Evolutionary conservation across 257 asterid species (phyloP).

Genomic region (Mentha longifolia): DNA sequence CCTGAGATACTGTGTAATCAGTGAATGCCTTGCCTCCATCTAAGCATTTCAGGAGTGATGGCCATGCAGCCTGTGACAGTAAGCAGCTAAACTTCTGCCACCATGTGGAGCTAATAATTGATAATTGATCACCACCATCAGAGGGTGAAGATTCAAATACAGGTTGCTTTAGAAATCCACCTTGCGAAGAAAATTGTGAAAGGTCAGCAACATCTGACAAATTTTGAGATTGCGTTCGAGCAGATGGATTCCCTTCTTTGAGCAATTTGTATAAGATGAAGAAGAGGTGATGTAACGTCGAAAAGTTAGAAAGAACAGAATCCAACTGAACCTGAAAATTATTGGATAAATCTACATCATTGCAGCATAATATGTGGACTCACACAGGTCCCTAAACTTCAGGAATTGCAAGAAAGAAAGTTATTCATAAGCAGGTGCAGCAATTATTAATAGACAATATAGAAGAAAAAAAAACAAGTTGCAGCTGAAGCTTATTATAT

Average conservation of each 20-base stretch:
- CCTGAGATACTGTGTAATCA: slow-evolving; percentile 79
- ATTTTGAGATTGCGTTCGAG: slow-evolving; percentile 36
- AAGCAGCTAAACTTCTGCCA: slow-evolving; percentile 78
- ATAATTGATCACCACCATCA: slow-evolving; percentile 41
- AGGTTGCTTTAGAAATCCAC: slow-evolving; percentile 84
- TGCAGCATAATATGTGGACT: slow-evolving; percentile 23
- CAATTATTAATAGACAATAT: neutral
- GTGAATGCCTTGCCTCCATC: slow-evolving; percentile 79
- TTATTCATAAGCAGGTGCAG: neutral
- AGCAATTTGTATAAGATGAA: slow-evolving; percentile 84
- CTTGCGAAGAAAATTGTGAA: slow-evolving; percentile 62
- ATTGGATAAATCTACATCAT: slow-evolving; percentile 28
- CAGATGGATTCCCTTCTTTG: slow-evolving; percentile 72
- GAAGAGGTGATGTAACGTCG: slow-evolving; percentile 83
- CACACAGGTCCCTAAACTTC: slow-evolving; percentile 28
- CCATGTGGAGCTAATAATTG: slow-evolving; percentile 50
- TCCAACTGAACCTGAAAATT: slow-evolving; percentile 79
- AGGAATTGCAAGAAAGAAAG: slow-evolving; percentile 23
- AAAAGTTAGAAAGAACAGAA: slow-evolving; percentile 69
- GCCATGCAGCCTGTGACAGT: slow-evolving; percentile 76
- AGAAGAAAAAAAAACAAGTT: no score
- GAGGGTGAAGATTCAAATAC: slow-evolving; percentile 45
- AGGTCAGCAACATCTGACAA: slow-evolving; percentile 43
- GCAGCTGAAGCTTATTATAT: neutral
- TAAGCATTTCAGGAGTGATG: slow-evolving; percentile 74